Evolutionary conservation across 169 alveolate species (phyloP).

Genomic region (Cryptosporidium canis): DNA sequence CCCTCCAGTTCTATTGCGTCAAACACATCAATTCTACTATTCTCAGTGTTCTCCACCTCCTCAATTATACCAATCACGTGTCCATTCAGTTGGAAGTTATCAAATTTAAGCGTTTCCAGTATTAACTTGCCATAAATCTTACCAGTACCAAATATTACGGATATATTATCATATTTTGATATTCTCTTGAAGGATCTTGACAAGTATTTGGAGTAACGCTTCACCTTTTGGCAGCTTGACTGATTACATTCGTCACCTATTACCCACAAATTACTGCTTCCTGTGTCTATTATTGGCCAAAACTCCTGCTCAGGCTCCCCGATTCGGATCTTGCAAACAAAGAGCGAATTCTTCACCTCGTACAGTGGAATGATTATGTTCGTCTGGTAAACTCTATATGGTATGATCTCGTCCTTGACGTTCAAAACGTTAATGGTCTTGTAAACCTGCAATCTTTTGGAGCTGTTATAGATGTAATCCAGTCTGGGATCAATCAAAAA

Average conservation of each 20-base stretch:
- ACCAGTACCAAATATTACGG: conserved; percentile 88
- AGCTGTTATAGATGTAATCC: background rate
- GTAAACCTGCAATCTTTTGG: background rate
- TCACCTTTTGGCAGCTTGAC: conserved; percentile 78
- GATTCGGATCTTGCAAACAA: conserved; percentile 60
- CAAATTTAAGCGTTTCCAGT: conserved; percentile 81
- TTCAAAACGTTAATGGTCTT: conserved; percentile 1
- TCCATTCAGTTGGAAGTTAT: conserved; percentile 78
- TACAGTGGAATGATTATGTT: conserved; percentile 41
- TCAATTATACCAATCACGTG: conserved; percentile 87
- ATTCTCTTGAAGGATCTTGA: conserved; percentile 79
- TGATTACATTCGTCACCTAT: conserved; percentile 81
- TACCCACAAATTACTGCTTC: conserved; percentile 86
- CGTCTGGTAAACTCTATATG: conserved; percentile 24
- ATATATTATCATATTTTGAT: conserved; percentile 76
- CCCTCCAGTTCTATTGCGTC: conserved; percentile 88
- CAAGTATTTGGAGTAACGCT: conserved; percentile 74
- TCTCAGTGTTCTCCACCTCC: conserved; percentile 73
- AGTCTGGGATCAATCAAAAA: background rate
- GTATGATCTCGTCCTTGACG: background rate
- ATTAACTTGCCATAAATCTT: conserved; percentile 85
- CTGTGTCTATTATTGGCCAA: conserved; percentile 87
- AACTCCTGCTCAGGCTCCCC: conserved; percentile 84
- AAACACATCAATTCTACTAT: conserved; percentile 72
- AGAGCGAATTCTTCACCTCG: conserved; percentile 39